phyloP scores from a whole-genome alignment of 2,329 filamentous ascomycete genomes.

The Apiospora rasikravindrae region DNA sequence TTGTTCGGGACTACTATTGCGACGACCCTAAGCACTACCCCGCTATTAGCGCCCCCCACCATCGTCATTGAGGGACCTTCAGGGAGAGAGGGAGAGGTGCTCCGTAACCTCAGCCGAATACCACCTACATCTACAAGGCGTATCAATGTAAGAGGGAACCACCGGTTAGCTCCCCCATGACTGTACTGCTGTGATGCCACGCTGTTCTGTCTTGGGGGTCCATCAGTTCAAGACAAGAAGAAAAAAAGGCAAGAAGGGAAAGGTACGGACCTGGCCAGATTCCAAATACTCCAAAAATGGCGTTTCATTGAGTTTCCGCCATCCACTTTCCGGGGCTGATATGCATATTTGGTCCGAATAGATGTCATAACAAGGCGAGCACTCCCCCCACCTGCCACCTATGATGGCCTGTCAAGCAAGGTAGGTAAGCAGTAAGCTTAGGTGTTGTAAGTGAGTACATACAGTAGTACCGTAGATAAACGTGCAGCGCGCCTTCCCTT shows the following conservation, averaged over 20 bases:
- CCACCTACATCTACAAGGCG: neutral
- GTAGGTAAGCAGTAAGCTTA: neutral
- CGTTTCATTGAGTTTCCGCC: constrained; percentile 7
- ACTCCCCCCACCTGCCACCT: neutral
- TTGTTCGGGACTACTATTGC: neutral
- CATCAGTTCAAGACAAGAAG: neutral
- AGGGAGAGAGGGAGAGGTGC: neutral
- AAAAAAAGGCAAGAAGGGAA: neutral
- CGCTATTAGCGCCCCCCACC: constrained; percentile 8
- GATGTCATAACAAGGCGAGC: constrained; percentile 11
- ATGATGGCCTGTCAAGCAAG: neutral
- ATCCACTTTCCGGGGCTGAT: constrained; percentile 13
- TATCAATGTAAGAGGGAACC: neutral
- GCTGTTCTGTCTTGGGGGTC: constrained; percentile 1
- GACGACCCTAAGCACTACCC: neutral
- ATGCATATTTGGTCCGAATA: constrained; percentile 8
- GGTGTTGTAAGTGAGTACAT: neutral
- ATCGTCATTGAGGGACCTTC: neutral
- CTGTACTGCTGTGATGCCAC: neutral
- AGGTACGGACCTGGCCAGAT: neutral
- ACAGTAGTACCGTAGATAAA: neutral
- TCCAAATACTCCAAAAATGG: constrained; percentile 13
- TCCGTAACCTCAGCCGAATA: neutral
- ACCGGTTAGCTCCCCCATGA: neutral
- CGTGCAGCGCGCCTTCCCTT: neutral